Percentiles rank a stretch among this genome's conserved stretches.
phyloP scores from a whole-genome alignment of 2,329 filamentous ascomycete species.

The Pseudogymnoascus sp. region DNA sequence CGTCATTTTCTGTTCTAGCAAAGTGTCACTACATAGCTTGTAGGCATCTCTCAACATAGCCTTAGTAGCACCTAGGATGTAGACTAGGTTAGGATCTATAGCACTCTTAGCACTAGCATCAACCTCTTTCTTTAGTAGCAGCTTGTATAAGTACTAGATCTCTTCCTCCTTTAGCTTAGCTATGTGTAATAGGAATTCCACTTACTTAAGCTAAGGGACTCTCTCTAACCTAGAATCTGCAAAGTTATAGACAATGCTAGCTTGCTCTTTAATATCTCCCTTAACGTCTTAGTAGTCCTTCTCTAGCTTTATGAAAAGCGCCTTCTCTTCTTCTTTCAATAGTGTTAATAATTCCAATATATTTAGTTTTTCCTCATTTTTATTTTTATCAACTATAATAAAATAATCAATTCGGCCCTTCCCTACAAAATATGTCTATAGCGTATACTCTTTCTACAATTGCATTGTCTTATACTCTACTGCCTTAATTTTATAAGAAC shows the following conservation, averaged over 20 bases:
- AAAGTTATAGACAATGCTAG: no score
- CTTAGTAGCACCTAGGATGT: slow-evolving; percentile 11
- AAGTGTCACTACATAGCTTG: no score
- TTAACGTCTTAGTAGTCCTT: slow-evolving; percentile 11
- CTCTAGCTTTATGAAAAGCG: slow-evolving; percentile 12
- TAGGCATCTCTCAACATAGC: not conserved
- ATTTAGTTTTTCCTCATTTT: not conserved
- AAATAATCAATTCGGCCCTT: not conserved
- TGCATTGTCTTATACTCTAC: no score
- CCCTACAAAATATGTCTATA: no score
- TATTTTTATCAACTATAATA: not conserved
- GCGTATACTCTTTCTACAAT: no score
- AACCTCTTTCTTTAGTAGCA: slow-evolving; percentile 12
- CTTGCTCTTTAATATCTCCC: slow-evolving; percentile 9
- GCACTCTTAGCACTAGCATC: slow-evolving; percentile 4
- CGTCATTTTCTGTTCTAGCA: no score
- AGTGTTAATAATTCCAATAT: not conserved
- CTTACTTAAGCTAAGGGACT: no score
- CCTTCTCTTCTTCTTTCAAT: slow-evolving; percentile 10
- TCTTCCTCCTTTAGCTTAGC: slow-evolving; percentile 11
- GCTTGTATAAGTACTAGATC: slow-evolving; percentile 13
- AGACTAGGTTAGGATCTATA: slow-evolving; percentile 10
- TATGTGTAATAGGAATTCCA: not conserved
- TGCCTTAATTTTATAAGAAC: no score
- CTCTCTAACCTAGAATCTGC: no score